Percentiles rank a stretch among this genome's conserved stretches.
Conservation (phyloP, 2,329 filamentous ascomycete species). For the Rutstroemia sydowiana region DNA sequence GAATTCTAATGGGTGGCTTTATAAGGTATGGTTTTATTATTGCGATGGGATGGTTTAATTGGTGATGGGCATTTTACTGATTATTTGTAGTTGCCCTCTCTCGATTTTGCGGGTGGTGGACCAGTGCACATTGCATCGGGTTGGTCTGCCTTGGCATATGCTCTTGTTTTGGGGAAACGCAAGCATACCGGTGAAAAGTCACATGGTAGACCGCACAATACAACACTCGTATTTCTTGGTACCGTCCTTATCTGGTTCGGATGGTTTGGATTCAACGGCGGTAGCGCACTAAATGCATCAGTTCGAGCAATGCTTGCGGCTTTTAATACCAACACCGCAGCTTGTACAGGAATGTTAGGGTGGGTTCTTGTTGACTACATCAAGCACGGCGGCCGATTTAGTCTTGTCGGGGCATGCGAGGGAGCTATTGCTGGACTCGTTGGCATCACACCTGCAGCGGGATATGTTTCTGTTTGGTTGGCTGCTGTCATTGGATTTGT, state of each 20-base stretch:
- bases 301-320: conserved; percentile 90
- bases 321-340: conserved; percentile 82
- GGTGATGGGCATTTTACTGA: conserved; percentile 88
- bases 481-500: conserved; percentile 59
- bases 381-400: too few relatives aligned
- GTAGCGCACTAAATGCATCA: conserved; percentile 89
- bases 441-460: conserved; percentile 61
- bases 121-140: conserved; percentile 97
- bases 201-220: conserved; percentile 99
- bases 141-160: conserved; percentile 88
- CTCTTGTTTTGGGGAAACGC: conserved; percentile 86
- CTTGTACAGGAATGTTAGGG: conserved; percentile 83
- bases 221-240: conserved; percentile 91
- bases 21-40: too few relatives aligned
- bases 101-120: conserved; percentile 94
- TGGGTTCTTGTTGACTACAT: conserved; percentile 92
- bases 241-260: conserved; percentile 97
- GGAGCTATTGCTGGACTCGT: conserved; percentile 65
- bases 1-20: conserved; percentile 62
- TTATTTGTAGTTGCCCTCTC: too few relatives aligned
- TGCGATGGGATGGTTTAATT: too few relatives aligned
- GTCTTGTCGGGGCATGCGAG: conserved; percentile 68
- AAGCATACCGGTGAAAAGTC: conserved; percentile 99
- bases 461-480: conserved; percentile 61
- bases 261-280: conserved; percentile 98